phyloP scores from a whole-genome alignment of 2,329 filamentous ascomycete species.

The Cladophialophora psammophila region DNA sequence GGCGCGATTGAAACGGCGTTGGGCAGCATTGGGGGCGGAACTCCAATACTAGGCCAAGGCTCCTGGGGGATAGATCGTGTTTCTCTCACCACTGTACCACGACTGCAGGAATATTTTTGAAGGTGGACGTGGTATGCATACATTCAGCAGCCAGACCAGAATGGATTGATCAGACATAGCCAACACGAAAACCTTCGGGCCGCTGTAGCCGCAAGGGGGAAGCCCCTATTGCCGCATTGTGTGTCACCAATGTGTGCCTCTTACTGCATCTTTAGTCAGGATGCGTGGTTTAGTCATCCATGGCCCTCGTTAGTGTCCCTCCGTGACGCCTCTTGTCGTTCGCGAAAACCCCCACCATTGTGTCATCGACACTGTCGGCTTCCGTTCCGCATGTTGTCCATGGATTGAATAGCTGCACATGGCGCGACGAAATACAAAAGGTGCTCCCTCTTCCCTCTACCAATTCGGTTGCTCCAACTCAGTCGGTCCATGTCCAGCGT shows the following conservation, averaged over 20 bases:
- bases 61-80: slow-evolving; percentile 11
- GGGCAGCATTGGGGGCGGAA: background rate
- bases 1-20: slow-evolving; percentile 5
- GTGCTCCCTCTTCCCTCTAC: slow-evolving; percentile 1
- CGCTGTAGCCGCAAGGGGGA: slow-evolving; percentile 1
- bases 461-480: slow-evolving; percentile 15
- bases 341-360: slow-evolving; percentile 7
- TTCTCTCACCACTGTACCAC: slow-evolving; percentile 11
- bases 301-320: background rate
- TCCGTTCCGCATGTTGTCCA: background rate
- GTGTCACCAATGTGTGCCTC: background rate
- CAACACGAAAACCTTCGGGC: background rate
- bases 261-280: slow-evolving; percentile 35
- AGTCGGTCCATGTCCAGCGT: slow-evolving; percentile 26
- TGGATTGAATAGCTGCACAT: background rate
- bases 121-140: slow-evolving; percentile 2
- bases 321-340: background rate
- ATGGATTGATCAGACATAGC: background rate
- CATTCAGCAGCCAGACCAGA: background rate
- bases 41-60: background rate
- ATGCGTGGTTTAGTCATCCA: slow-evolving; percentile 24
- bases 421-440: slow-evolving; percentile 15
- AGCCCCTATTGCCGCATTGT: slow-evolving; percentile 6
- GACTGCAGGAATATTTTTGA: background rate
- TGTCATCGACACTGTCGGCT: background rate